Percentiles rank a stretch among this genome's conserved stretches.
Evolutionary conservation across 371 early-diverging fungal genomes (phyloP).

Genomic region (Actinomortierella ambigua): DNA sequence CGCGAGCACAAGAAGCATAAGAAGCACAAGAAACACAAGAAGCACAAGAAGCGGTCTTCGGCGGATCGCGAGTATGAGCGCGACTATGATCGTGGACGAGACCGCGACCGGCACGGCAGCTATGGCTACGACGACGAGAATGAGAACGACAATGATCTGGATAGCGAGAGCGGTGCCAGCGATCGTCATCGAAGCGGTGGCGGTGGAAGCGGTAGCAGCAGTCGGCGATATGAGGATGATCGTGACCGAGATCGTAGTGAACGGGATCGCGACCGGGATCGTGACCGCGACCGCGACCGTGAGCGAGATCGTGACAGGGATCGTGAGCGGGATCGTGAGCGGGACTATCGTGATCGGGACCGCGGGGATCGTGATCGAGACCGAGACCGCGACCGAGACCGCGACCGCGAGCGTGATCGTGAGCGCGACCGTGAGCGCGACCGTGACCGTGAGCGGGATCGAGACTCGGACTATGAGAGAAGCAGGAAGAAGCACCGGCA

Average conservation of each 20-base stretch:
- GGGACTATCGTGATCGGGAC: constrained; percentile 10
- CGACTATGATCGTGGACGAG: neutral
- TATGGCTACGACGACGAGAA: neutral
- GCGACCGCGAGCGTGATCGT: constrained; percentile 7
- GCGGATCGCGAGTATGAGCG: constrained; percentile 23
- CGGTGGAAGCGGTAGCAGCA: constrained; percentile 5
- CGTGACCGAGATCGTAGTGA: neutral
- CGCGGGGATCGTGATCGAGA: constrained; percentile 3
- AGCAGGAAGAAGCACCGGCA: too few relatives aligned
- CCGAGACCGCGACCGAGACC: neutral
- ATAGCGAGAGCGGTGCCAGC: constrained; percentile 4
- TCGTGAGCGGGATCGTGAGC: constrained; percentile 16
- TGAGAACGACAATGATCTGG: neutral
- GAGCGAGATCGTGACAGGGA: constrained; percentile 12
- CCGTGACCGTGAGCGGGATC: constrained; percentile 16
- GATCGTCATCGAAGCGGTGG: constrained; percentile 12
- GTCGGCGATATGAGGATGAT: neutral
- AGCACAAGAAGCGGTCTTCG: constrained; percentile 46
- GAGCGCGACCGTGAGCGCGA: constrained; percentile 13
- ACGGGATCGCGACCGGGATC: neutral
- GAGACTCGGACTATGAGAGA: neutral
- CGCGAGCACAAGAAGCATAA: constrained; percentile 43
- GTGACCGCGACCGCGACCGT: constrained; percentile 14
- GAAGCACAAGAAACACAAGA: constrained; percentile 43
- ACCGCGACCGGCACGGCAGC: constrained; percentile 6